Evolutionary conservation across 192 early-diverging fungal species (phyloP).

Genomic region (Coemansia furcata): DNA sequence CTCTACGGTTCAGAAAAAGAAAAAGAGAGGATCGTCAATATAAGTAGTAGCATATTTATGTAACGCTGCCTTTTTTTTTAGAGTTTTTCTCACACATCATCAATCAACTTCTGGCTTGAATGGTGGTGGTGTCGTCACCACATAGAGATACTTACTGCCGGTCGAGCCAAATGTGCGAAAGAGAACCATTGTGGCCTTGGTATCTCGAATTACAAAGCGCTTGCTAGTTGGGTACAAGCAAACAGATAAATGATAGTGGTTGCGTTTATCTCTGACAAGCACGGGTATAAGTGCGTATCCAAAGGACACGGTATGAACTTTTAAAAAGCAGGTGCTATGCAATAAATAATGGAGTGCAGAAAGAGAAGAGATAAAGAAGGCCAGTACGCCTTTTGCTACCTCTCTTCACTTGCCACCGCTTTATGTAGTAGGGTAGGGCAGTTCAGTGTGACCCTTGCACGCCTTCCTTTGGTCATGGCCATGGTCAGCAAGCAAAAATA

Average conservation of each 20-base stretch:
- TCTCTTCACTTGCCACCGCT: not conserved
- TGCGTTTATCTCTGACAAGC: not conserved
- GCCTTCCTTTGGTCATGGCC: conserved; percentile 1
- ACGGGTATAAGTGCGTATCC: not conserved
- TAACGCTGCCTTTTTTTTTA: not conserved
- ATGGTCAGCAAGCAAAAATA: not conserved
- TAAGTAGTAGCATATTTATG: not conserved
- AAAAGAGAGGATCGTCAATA: not conserved
- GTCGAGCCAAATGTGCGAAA: conserved; percentile 30
- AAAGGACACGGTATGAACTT: not conserved
- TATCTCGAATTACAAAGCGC: not conserved
- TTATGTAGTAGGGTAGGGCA: not conserved
- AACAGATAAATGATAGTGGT: not conserved
- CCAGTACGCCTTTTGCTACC: not conserved
- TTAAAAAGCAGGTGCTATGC: not conserved
- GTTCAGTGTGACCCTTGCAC: not conserved
- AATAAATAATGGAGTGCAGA: not conserved
- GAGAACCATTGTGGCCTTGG: conserved; percentile 13
- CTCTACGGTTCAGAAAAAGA: conserved; percentile 20
- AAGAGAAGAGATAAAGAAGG: not conserved
- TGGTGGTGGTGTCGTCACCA: not conserved
- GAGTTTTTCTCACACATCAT: not conserved
- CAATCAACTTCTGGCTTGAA: not conserved
- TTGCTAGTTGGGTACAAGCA: not conserved
- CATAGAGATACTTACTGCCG: conserved; percentile 26